These are phyloP conservation scores for Trametes pubescens DNA, from an alignment of 1,284 basidiomycete species.

Conservation along the genomic window DNA sequence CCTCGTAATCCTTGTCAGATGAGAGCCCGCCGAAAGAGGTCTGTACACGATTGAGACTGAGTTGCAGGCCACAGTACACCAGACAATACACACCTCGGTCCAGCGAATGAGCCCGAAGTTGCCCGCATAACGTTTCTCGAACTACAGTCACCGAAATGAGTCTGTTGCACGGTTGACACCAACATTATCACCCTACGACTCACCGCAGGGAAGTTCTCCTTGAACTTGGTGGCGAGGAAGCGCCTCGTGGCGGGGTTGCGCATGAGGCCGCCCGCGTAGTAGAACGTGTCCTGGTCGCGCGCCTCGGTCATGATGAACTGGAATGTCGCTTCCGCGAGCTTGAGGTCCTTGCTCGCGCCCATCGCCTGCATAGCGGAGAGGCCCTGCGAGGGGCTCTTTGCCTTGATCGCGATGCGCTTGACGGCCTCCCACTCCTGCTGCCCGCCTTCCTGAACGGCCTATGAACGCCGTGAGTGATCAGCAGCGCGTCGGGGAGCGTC, in stretches of 20 bases:
- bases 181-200: neutral
- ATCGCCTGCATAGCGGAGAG: constrained; percentile 72
- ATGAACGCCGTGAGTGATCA: constrained; percentile 39
- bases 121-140: constrained; percentile 76
- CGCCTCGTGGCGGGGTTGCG: constrained; percentile 55
- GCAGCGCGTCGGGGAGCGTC: neutral
- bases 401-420: constrained; percentile 74
- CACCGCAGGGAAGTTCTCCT: constrained; percentile 69
- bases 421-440: constrained; percentile 81
- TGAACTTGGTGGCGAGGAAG: constrained; percentile 55
- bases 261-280: constrained; percentile 57
- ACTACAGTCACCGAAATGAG: constrained; percentile 45
- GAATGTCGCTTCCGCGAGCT: constrained; percentile 65
- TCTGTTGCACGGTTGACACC: neutral
- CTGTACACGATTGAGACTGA: constrained; percentile 41
- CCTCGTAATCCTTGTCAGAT: constrained; percentile 72
- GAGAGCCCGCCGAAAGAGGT: constrained; percentile 69
- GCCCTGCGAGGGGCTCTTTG: constrained; percentile 76
- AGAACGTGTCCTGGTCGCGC: constrained; percentile 72
- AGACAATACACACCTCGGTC: constrained; percentile 19
- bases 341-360: constrained; percentile 53
- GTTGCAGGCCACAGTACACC: neutral
- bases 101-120: constrained; percentile 57
- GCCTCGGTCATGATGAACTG: constrained; percentile 62
- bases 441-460: constrained; percentile 62